phyloP scores from a whole-genome alignment of 495 filamentous ascomycete species.

The Talaromyces borbonicus region DNA sequence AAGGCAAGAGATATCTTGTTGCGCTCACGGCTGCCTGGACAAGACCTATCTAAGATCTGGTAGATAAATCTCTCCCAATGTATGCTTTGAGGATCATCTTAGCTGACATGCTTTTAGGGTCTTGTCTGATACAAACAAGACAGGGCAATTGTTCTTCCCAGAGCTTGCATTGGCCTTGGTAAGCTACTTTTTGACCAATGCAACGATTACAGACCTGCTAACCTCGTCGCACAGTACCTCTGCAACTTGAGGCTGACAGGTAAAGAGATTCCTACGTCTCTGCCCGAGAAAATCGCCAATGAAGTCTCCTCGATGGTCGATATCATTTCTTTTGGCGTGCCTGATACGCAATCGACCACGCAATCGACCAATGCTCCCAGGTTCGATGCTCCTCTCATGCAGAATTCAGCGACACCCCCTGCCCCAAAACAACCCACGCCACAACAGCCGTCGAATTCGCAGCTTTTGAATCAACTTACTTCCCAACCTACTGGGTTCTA shows the following conservation, averaged over 20 bases:
- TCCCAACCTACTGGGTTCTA: slow-evolving; percentile 56
- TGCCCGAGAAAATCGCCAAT: slow-evolving; percentile 84
- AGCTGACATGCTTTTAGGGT: slow-evolving; percentile 44
- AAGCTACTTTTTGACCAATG: not conserved
- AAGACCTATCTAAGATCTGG: slow-evolving; percentile 82
- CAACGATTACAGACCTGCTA: too few species aligned
- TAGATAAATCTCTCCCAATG: slow-evolving; percentile 24
- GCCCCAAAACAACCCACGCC: slow-evolving; percentile 83
- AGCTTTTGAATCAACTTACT: slow-evolving; percentile 66
- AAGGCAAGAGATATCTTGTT: slow-evolving; percentile 82
- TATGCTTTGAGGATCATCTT: slow-evolving; percentile 6
- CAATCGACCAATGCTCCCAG: slow-evolving; percentile 63
- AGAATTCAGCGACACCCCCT: slow-evolving; percentile 56
- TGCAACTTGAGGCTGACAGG: slow-evolving; percentile 89
- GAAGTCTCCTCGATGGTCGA: slow-evolving; percentile 99
- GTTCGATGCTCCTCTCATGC: slow-evolving; percentile 55
- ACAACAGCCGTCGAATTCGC: slow-evolving; percentile 62
- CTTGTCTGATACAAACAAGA: slow-evolving; percentile 93
- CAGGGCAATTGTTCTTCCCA: slow-evolving; percentile 91
- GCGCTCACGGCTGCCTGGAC: slow-evolving; percentile 75
- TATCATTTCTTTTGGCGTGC: slow-evolving; percentile 92
- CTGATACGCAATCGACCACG: slow-evolving; percentile 56
- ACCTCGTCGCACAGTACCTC: slow-evolving; percentile 65
- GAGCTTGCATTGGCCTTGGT: slow-evolving; percentile 94
- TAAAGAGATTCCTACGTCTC: slow-evolving; percentile 58